Conservation (phyloP, 169 alveolate genomes). For the Plasmodium gallinaceum region DNA sequence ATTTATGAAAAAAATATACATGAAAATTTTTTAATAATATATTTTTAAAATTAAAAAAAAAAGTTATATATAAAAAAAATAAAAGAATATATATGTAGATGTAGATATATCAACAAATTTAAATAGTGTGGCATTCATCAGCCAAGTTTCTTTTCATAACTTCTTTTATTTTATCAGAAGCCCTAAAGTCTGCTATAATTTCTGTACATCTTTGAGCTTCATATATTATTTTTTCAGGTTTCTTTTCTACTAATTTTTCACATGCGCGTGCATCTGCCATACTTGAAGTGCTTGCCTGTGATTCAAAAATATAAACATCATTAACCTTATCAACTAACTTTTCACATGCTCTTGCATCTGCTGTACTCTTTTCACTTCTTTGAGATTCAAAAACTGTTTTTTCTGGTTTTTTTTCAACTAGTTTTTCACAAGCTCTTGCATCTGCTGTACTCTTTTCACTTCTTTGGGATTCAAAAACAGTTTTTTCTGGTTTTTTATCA, state of each 20-base stretch:
- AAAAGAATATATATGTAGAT: background rate
- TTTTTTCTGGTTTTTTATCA: background rate
- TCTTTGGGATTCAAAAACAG: constrained; percentile 26
- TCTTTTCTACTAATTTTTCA: constrained; percentile 28
- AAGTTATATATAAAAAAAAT: background rate
- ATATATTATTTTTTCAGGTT: constrained; percentile 23
- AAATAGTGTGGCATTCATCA: constrained; percentile 58
- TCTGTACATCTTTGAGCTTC: constrained; percentile 50
- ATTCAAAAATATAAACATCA: constrained; percentile 39
- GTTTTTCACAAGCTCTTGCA: constrained; percentile 46
- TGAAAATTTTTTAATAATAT: background rate
- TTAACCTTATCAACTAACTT: constrained; percentile 52
- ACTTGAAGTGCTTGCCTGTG: constrained; percentile 13
- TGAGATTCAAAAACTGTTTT: constrained; percentile 49
- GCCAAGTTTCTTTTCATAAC: constrained; percentile 71
- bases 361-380: constrained; percentile 15
- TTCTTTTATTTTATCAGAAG: constrained; percentile 73
- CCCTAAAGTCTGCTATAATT: constrained; percentile 29
- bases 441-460: constrained; percentile 25
- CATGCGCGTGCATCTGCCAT: constrained; percentile 52
- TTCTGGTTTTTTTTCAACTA: constrained; percentile 16
- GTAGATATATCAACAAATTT: background rate
- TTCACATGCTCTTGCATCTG: constrained; percentile 58
- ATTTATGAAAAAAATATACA: background rate
- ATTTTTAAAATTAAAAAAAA: constrained; percentile 7